Conservation (phyloP, 2,329 filamentous ascomycete species). For the Canariomyces notabilis region DNA sequence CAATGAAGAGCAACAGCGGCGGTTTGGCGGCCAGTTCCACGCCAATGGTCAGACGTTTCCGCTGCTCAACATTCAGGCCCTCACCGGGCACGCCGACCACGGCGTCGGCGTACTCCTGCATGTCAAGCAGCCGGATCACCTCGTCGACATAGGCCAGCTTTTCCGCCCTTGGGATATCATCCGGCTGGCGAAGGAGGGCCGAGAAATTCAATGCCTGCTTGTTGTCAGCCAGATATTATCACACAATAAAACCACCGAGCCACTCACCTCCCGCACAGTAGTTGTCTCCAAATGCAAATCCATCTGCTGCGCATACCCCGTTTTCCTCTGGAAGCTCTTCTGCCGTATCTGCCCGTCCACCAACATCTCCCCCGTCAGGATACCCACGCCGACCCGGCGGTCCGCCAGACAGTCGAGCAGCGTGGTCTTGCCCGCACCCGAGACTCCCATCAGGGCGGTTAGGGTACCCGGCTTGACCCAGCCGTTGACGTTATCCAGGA, state of each 20-base stretch:
- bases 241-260: too few relatives aligned
- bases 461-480: slow-evolving; percentile 88
- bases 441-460: slow-evolving; percentile 70
- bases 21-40: slow-evolving; percentile 54
- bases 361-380: slow-evolving; percentile 62
- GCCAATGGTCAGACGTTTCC: slow-evolving; percentile 59
- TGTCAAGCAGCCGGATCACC: slow-evolving; percentile 61
- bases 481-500: slow-evolving; percentile 75
- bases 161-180: slow-evolving; percentile 47
- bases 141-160: slow-evolving; percentile 60
- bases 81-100: slow-evolving; percentile 59
- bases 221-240: too few relatives aligned
- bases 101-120: slow-evolving; percentile 62
- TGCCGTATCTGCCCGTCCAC: slow-evolving; percentile 55
- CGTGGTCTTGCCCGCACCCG: slow-evolving; percentile 58
- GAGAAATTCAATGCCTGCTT: slow-evolving; percentile 51
- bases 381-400: slow-evolving; percentile 56
- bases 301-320: slow-evolving; percentile 60
- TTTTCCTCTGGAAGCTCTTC: slow-evolving; percentile 57
- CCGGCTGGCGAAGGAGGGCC: slow-evolving; percentile 54
- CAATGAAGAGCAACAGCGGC: slow-evolving; percentile 58
- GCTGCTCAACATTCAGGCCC: slow-evolving; percentile 55
- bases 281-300: slow-evolving; percentile 53
- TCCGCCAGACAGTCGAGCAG: slow-evolving; percentile 53
- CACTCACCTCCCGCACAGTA: slow-evolving; percentile 52